Evolutionary conservation across 2,329 filamentous ascomycete species (phyloP), one percentile per base, ranked within the genome.

Genomic region (Nemania sp.): DNA sequence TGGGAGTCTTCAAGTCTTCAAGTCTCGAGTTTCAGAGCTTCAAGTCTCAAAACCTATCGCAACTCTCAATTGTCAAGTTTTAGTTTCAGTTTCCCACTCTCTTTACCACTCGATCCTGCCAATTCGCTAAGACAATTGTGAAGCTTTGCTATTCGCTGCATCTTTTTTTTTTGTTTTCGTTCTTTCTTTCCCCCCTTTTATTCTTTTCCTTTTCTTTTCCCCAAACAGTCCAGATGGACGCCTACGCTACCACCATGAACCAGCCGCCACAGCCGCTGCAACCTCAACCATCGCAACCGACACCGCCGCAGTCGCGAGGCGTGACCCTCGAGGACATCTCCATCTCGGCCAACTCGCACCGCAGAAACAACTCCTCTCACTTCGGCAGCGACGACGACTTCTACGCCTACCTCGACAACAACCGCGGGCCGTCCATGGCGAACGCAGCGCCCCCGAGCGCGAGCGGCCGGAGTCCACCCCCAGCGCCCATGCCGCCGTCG

Each of bases 341-440:
- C 62, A 39, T 29, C 13, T 29, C 60, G 59, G 20, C 34, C 37
- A 3, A 52, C 57, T 35, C 49, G 5, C 66, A 66, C 25, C 65
- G 64, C 34, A 39, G 64, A 32, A 62, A 63, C 57, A 57, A 61
- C 49, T 60, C 67, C 49, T 60, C 67, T 7, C 71, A 65, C 49
- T 72, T 72, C 54, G 68, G 69, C 50, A 72, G 64, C 52, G 68
- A 72, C 65, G 69, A 73, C 64, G 72, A 73, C 48, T 73, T 73
- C 46, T 73, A 73, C 64, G 65, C 69, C 43, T 73, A 72, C 40
- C 65, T 73, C 15, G 71, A 73, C 21, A 71, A 45, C 64, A 73
- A 73, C 51, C 64, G 69, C 49, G 67, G 52, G 48, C 68, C 49
- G 34, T 59, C 57, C 0, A 62, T 60, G 59, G 48, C 57, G 12